Evolutionary conservation across 2,329 filamentous ascomycete species (phyloP).

Genomic region (Beauveria rudraprayagi): DNA sequence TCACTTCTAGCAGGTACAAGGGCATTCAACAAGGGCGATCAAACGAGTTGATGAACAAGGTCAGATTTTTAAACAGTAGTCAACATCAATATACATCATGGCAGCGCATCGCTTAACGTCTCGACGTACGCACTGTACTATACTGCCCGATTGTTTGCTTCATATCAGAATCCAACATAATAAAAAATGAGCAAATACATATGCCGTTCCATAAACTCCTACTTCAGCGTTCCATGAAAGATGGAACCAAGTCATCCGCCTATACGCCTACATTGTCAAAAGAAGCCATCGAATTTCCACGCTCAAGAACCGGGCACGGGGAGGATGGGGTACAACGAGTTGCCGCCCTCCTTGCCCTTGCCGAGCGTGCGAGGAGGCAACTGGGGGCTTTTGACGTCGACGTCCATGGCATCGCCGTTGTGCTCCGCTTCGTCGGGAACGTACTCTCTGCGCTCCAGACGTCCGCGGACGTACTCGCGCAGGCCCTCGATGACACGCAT

Average conservation of each 20-base stretch:
- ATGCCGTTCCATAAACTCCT: background rate
- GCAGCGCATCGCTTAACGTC: background rate
- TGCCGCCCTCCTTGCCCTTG: slow-evolving; percentile 21
- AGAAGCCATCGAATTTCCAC: background rate
- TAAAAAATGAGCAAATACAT: background rate
- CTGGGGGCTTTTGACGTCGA: slow-evolving; percentile 26
- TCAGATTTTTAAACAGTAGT: background rate
- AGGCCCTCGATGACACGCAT: slow-evolving; percentile 57
- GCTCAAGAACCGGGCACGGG: slow-evolving; percentile 28
- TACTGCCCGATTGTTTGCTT: background rate
- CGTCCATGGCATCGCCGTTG: slow-evolving; percentile 27
- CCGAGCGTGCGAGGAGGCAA: slow-evolving; percentile 14
- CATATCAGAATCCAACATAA: background rate
- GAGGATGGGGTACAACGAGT: slow-evolving; percentile 33
- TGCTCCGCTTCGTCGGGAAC: slow-evolving; percentile 24
- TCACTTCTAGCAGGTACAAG: no score
- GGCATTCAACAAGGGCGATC: no score
- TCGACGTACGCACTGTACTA: background rate
- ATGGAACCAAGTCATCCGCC: background rate
- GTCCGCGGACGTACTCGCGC: slow-evolving; percentile 47
- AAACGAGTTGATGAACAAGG: no score
- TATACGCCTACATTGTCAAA: background rate
- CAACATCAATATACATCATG: slow-evolving; percentile 3
- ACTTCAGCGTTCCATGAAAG: background rate
- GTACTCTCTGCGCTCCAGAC: slow-evolving; percentile 50